phyloP scores from a whole-genome alignment of 73 alveolate species.

The Stentor roeselii region DNA sequence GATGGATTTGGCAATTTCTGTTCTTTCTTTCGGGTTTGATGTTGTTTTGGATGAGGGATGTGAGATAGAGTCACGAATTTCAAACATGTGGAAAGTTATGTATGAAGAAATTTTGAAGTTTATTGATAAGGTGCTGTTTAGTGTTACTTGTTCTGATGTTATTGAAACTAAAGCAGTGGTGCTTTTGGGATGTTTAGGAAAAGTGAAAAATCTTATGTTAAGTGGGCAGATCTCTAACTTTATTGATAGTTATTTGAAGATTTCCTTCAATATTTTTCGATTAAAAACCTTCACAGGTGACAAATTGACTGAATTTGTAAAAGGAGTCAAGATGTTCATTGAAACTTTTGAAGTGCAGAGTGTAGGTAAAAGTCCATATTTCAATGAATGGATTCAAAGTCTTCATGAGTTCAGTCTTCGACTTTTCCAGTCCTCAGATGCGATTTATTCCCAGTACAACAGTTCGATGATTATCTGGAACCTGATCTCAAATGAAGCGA shows the following conservation, averaged over 20 bases:
- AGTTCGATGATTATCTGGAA: slow-evolving; percentile 10
- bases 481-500: neutral
- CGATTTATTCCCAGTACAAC: neutral
- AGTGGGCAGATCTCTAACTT: neutral
- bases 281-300: neutral
- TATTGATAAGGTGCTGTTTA: neutral
- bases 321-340: neutral
- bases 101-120: neutral
- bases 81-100: neutral
- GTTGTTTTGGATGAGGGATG: neutral
- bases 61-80: neutral
- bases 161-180: neutral
- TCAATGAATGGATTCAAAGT: neutral
- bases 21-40: neutral
- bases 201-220: neutral
- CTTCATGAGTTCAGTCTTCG: neutral
- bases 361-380: neutral
- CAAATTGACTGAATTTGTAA: neutral
- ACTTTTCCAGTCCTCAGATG: neutral
- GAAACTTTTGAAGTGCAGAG: neutral
- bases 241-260: neutral
- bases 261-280: neutral
- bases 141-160: neutral
- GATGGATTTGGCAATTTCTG: neutral
- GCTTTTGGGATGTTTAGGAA: neutral